Percentiles rank a stretch among this genome's conserved stretches.
phyloP scores from a whole-genome alignment of 2,329 filamentous ascomycete species.

The Apiospora koreana region DNA sequence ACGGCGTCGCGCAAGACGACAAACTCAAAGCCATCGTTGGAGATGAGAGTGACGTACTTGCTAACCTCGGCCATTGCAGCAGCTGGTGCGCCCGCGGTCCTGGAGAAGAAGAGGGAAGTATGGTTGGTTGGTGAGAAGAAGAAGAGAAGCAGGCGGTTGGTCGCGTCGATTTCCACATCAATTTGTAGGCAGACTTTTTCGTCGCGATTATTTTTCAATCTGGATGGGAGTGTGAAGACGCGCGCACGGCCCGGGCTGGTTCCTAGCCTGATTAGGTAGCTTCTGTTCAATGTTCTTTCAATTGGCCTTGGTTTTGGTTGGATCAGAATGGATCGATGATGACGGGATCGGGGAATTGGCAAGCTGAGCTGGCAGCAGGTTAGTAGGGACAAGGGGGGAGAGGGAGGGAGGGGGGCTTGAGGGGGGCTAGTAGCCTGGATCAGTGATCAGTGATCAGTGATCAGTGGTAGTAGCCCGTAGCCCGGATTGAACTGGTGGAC shows the following conservation, averaged over 20 bases:
- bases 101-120: slow-evolving; percentile 1
- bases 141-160: slow-evolving; percentile 14
- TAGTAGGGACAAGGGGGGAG: not conserved
- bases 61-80: slow-evolving; percentile 32
- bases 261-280: too few species aligned
- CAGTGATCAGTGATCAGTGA: too few species aligned
- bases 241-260: not conserved
- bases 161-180: not conserved
- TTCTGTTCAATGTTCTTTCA: not conserved
- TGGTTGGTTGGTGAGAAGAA: slow-evolving; percentile 17
- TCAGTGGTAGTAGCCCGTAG: too few species aligned
- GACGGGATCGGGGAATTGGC: slow-evolving; percentile 3
- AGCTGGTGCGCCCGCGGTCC: slow-evolving; percentile 24
- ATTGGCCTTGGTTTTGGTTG: not conserved
- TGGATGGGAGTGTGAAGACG: not conserved
- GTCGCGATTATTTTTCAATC: not conserved
- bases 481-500: not conserved
- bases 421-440: not conserved
- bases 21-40: slow-evolving; percentile 76
- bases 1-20: slow-evolving; percentile 72
- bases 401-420: not conserved
- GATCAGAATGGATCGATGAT: not conserved
- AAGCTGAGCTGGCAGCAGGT: slow-evolving; percentile 7
- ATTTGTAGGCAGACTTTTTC: slow-evolving; percentile 13
- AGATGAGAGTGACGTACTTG: slow-evolving; percentile 78